phyloP scores from a whole-genome alignment of 352 stramenopile species.

The Phytophthora uliginosa region DNA sequence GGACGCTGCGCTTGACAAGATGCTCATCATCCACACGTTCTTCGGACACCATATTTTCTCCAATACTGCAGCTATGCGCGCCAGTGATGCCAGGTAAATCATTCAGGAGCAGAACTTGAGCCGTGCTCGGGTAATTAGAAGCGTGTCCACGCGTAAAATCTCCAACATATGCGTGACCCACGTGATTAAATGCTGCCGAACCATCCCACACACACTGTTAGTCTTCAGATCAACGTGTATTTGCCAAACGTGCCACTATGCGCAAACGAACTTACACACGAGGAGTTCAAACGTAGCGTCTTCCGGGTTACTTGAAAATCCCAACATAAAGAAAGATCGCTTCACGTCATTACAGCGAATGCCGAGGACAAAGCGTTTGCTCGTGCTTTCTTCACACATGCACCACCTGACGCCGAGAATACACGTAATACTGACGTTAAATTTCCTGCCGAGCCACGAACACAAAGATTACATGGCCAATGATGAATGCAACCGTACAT shows the following conservation, averaged over 20 bases:
- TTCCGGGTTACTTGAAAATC: constrained; percentile 42
- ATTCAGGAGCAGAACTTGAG: constrained; percentile 57
- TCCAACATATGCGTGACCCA: constrained; percentile 48
- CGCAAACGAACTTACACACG: constrained; percentile 42
- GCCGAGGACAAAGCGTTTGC: constrained; percentile 39
- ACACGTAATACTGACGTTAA: background rate
- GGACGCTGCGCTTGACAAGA: constrained; percentile 59
- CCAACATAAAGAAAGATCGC: constrained; percentile 63
- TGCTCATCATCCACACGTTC: constrained; percentile 18
- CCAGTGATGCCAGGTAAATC: constrained; percentile 29
- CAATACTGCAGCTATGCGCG: background rate
- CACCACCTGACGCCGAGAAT: constrained; percentile 20
- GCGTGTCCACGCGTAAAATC: constrained; percentile 30
- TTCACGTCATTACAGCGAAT: constrained; percentile 58
- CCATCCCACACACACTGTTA: background rate
- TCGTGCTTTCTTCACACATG: constrained; percentile 32
- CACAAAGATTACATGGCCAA: background rate
- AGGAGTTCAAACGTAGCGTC: constrained; percentile 52
- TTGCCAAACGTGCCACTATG: background rate
- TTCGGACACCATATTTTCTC: constrained; percentile 1
- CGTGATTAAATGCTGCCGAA: constrained; percentile 56
- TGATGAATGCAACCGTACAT: constrained; percentile 51
- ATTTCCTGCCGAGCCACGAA: background rate
- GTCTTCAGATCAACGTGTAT: background rate
- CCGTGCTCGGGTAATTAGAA: constrained; percentile 6